Evolutionary conservation across 108 stramenopile species (phyloP), one percentile per base, ranked within the genome.

Genomic region (Nitzschia palea): DNA sequence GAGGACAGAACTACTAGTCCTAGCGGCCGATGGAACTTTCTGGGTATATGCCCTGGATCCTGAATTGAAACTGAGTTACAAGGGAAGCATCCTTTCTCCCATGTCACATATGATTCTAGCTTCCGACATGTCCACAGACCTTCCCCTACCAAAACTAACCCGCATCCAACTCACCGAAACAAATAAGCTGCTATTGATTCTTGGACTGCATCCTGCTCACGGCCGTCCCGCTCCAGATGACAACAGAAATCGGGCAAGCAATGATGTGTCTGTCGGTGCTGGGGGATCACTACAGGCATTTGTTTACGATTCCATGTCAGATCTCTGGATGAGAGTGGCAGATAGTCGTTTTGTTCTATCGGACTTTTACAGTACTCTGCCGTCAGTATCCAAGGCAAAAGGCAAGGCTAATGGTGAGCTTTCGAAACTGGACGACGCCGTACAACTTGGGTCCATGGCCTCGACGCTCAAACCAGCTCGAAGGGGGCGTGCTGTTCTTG

Each of bases 291-390:
- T 94, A 5, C 88, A 89, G 51, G 89, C 82, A 9, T 94, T 91
- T 64, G 74, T 91, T 27, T 94, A 91, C 70, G 79, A 87, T 62
- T 53, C 44, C 26, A 42, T 53, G 6, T 75, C 87, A 64, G 84
- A 94, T 64, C 58, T 88, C 15, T 94, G 93, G 93, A 83, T 89
- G 81, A 65, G 88, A 32, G 71, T 88, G 45, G 80, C 89, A 18
- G 93, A 94, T 60, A 79, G 85, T 55, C 83, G 84, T 30, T 94
- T 91, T 60, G 68, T 91, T n/a, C 59, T 90, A 22, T 94, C 93
- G 10, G 87, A 94, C 52, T 94, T 88, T 70, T 94, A 89, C 72
- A 85, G 71, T 14, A 56, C 76, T 0, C 48, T 88, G 2, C 88
- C 91, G 2, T 36, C 63, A 4, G 22, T 33, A 10, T 48, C 50